Conservation (phyloP, 257 asterid genomes). For the Anisodus tanguticus region DNA sequence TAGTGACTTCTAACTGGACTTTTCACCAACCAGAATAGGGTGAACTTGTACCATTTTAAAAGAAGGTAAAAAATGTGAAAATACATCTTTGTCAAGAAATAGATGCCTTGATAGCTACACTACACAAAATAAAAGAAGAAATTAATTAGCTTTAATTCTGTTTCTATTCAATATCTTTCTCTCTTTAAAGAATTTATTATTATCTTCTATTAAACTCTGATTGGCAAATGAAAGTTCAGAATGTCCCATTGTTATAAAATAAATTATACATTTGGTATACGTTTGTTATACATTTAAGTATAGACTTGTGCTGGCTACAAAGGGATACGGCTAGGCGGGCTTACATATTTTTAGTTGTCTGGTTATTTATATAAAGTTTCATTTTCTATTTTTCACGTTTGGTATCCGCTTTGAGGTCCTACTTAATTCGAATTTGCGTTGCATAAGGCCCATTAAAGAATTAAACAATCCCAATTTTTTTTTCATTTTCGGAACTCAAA, state of each 20-base stretch:
- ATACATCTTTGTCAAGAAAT: slow-evolving; percentile 18
- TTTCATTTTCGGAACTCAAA: no score
- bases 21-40: neutral
- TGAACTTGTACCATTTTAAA: neutral
- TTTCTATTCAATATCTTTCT: neutral
- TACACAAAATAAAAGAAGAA: neutral
- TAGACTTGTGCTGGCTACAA: no score
- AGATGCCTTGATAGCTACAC: neutral
- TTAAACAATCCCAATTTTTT: no score
- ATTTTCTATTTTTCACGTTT: no score
- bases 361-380: no score
- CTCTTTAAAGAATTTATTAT: neutral
- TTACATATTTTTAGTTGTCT: no score
- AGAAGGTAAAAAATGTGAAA: neutral
- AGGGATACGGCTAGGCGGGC: no score
- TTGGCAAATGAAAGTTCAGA: neutral
- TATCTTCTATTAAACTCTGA: neutral
- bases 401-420: no score
- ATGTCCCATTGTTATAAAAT: neutral
- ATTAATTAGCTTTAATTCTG: neutral
- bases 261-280: no score
- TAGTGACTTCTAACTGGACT: slow-evolving; percentile 20
- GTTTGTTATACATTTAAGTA: no score
- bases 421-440: no score
- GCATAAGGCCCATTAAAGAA: no score